phyloP scores from a whole-genome alignment of 225 moss, liverwort and hornwort species.

The Asterella californica region DNA sequence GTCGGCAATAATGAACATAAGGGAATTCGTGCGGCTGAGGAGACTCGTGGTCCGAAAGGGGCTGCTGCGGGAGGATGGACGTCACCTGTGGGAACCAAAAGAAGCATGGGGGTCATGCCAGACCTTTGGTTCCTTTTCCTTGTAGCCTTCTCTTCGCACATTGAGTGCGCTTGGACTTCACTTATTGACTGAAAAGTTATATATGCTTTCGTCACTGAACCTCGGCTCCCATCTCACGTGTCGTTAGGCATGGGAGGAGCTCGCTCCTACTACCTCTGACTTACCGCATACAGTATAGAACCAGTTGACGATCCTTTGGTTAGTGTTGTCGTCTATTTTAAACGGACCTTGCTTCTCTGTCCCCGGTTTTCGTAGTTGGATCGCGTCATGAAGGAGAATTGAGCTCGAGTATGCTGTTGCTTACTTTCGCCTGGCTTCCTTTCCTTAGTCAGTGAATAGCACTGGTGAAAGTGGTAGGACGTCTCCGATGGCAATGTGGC shows the following conservation, averaged over 20 bases:
- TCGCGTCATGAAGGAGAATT: neutral
- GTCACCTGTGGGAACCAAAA: neutral
- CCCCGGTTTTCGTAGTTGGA: neutral
- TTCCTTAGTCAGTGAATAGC: neutral
- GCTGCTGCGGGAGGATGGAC: neutral
- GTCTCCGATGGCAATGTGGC: neutral
- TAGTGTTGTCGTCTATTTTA: neutral
- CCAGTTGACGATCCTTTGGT: neutral
- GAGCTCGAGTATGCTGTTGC: neutral
- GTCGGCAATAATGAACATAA: neutral
- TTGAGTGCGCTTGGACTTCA: neutral
- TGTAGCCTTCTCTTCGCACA: neutral
- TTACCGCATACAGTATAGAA: neutral
- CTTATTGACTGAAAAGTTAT: slow-evolving; percentile 3
- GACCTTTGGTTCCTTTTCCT: neutral
- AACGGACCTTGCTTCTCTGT: no score
- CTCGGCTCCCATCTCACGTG: neutral
- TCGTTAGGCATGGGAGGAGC: neutral
- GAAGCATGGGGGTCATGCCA: neutral
- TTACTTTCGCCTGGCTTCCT: neutral
- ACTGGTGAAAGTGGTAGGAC: neutral
- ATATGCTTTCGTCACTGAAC: neutral
- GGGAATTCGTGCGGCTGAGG: neutral
- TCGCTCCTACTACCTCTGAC: neutral
- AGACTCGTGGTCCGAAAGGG: neutral